These are phyloP conservation scores for Globisporangium paroecandrum DNA, from an alignment of 352 stramenopile species.

Conservation along the genomic window DNA sequence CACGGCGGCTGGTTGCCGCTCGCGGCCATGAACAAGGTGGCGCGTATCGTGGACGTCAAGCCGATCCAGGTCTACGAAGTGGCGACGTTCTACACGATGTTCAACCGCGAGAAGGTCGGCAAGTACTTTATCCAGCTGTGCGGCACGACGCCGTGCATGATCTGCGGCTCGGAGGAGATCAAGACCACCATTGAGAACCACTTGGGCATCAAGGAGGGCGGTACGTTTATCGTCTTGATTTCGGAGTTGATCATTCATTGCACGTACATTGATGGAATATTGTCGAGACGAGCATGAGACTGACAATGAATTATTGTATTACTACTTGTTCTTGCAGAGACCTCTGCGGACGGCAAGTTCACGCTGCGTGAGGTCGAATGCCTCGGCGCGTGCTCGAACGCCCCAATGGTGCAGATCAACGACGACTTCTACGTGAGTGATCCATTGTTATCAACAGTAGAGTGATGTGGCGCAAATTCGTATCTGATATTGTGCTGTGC, in stretches of 20 bases:
- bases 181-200: slow-evolving; percentile 98
- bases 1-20: slow-evolving; percentile 97
- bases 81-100: slow-evolving; percentile 99
- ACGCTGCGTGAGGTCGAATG: slow-evolving; percentile 99
- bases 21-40: slow-evolving; percentile 99
- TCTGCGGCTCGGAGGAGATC: slow-evolving; percentile 99
- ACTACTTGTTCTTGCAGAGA: slow-evolving; percentile 39
- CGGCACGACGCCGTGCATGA: slow-evolving; percentile 99
- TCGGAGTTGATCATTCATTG: not conserved
- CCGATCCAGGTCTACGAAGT: slow-evolving; percentile 99
- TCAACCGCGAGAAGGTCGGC: slow-evolving; percentile 94
- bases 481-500: slow-evolving; percentile 6
- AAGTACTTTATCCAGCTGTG: slow-evolving; percentile 98
- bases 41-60: slow-evolving; percentile 95
- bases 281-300: not conserved
- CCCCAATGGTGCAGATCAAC: slow-evolving; percentile 99
- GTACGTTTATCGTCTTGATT: slow-evolving; percentile 25
- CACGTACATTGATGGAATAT: not conserved
- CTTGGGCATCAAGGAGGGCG: slow-evolving; percentile 96
- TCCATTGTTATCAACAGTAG: too few relatives aligned
- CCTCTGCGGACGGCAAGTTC: slow-evolving; percentile 75
- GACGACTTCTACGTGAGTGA: slow-evolving; percentile 93
- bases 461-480: not conserved
- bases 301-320: not conserved
- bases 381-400: slow-evolving; percentile 98